Base-by-base conservation (phyloP, 306 rosid species). In the Malus sieversii region DNA sequence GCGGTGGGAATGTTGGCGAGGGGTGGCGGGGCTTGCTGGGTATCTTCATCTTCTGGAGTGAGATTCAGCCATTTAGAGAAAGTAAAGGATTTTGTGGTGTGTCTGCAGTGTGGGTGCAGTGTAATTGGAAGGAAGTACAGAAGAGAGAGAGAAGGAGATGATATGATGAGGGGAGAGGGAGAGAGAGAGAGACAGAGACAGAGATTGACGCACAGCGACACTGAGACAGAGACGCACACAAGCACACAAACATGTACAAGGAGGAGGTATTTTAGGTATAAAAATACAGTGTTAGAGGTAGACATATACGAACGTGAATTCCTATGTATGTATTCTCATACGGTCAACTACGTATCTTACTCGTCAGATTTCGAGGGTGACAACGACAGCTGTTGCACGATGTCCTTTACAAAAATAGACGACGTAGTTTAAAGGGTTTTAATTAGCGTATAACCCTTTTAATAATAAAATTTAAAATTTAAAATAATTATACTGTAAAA, bases 41-140 rank as follows among this genome's bases (percentile, higher is more conserved):
- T 45, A 86, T 75, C 87, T 91, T 94, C 98, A 88, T 90, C 75
- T 77, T 86, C 82, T 67, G 25, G 82, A 75, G 78, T 61, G 67
- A 84, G 86, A 85, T 71, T 76, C 51, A 16, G 85, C 81, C 91
- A 90, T 89, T 82, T 15, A 27, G 48, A 63, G 75, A 66, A n/a
- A 73, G 12, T 0, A 18, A 48, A 0, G 19, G 77, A 18, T 71
- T 67, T 30, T 27, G 81, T 72, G 82, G 65, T 74, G 84, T 59
- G 85, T 23, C 82, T 33, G 75, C n/a, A 5, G 59, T 9, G 67
- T 68, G 83, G 45, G 77, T 60, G 75, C 77, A 75, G 84, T 60
- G 76, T 70, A 77, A 79, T 78, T 83, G 86, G 72, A 3, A 51
- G 42, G 71, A 73, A 80, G 85, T 74, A 66, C 72, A 75, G 3